Conservation (phyloP, 225 moss, liverwort and hornwort species). For the Pseudoscleropodium purum region DNA sequence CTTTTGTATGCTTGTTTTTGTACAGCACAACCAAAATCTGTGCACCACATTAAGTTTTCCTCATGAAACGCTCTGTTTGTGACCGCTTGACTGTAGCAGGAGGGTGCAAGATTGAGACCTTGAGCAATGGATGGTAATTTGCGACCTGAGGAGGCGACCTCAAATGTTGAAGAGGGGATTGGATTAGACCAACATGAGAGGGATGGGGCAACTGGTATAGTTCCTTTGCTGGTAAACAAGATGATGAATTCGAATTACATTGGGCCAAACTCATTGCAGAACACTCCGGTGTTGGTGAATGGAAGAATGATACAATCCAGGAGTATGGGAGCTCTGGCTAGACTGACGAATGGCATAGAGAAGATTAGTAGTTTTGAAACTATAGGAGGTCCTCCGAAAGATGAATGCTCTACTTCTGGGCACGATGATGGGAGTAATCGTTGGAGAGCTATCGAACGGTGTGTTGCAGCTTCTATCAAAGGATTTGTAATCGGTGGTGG, state of each 20-base stretch:
- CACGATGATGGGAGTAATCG: slow-evolving; percentile 36
- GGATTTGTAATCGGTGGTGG: slow-evolving; percentile 89
- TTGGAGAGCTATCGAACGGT: slow-evolving; percentile 67
- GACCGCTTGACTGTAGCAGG: slow-evolving; percentile 22
- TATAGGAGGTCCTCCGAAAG: slow-evolving; percentile 34
- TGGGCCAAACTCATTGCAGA: slow-evolving; percentile 3
- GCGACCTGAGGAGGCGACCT: neutral
- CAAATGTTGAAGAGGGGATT: slow-evolving; percentile 7
- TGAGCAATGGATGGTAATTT: slow-evolving; percentile 21
- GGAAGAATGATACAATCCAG: slow-evolving; percentile 42
- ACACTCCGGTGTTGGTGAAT: slow-evolving; percentile 35
- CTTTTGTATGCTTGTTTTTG: neutral
- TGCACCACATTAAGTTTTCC: neutral
- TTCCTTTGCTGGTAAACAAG: slow-evolving; percentile 32
- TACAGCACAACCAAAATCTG: neutral
- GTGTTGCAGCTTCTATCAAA: slow-evolving; percentile 70
- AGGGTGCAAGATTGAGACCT: slow-evolving; percentile 33
- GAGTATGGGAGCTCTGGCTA: slow-evolving; percentile 36
- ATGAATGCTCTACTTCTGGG: slow-evolving; percentile 39
- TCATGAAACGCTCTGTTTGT: neutral
- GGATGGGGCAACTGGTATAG: slow-evolving; percentile 12
- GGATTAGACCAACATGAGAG: slow-evolving; percentile 7
- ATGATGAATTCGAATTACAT: slow-evolving; percentile 27
- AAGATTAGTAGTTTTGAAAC: slow-evolving; percentile 41
- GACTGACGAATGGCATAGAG: slow-evolving; percentile 37